phyloP scores from a whole-genome alignment of 345 rosid species.

The Toxicodendron radicans region DNA sequence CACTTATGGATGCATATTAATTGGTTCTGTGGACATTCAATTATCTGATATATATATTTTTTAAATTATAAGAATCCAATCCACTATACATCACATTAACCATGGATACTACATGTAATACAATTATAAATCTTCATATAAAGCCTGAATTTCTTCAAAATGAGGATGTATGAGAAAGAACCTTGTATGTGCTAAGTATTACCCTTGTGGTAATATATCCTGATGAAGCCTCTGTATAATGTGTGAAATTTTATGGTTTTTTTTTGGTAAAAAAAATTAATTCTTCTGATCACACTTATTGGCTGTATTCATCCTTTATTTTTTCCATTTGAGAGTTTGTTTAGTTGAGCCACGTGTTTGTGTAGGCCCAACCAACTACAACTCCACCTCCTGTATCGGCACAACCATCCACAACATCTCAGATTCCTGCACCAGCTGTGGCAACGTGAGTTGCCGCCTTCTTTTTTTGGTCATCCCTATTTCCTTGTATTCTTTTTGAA shows the following conservation, averaged over 20 bases:
- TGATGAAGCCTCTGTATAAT: not conserved
- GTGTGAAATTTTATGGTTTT: not conserved
- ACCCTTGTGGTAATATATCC: not conserved
- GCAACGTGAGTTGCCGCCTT: conserved; percentile 41
- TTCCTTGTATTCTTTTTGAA: not conserved
- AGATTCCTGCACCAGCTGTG: conserved; percentile 40
- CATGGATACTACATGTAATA: not conserved
- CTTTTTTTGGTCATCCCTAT: no score
- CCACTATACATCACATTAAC: no score
- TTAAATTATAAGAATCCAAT: not conserved
- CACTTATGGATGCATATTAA: not conserved
- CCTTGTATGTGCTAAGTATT: not conserved
- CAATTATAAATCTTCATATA: not conserved
- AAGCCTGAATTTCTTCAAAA: not conserved
- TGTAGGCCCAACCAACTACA: conserved; percentile 56
- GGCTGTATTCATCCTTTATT: not conserved
- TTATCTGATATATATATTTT: not conserved
- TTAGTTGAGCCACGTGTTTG: conserved; percentile 10
- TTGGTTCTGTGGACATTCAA: not conserved
- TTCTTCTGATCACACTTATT: not conserved
- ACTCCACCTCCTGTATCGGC: conserved; percentile 33
- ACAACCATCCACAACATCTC: conserved; percentile 41
- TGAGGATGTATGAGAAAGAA: not conserved
- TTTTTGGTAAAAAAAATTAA: no score
- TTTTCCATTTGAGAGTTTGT: conserved; percentile 5